Evolutionary conservation across 306 rosid species (phyloP), one percentile per base, ranked within the genome.

Genomic region (Gynostemma pentaphyllum): DNA sequence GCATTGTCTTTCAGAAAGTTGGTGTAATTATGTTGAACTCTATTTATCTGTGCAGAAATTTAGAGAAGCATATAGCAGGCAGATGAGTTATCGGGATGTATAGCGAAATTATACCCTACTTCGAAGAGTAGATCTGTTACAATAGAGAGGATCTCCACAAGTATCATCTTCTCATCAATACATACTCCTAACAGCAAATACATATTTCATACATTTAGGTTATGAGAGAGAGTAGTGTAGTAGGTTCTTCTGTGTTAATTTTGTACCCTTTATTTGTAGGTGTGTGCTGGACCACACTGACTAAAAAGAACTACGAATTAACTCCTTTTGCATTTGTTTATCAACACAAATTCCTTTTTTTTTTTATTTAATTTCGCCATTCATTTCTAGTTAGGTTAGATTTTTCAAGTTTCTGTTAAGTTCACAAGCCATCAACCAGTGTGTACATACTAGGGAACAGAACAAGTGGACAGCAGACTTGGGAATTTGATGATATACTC

Each of bases 101-200:
- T 83, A 91, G 96, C 85, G 67, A 81, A 81, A 77, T 74, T 70
- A 80, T 82, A 85, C 85, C 85, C 87, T 74, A 88, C 86, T 77
- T 80, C 74, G 75, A 82, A 77, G 84, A 82, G 78, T 84, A 81
- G 85, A 80, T 79, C 78, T 77, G 64, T 72, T 78, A 81, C 74
- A 76, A 68, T 70, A 75, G 82, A 79, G 83, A 83, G 70, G 88
- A 78, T 72, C 75, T 69, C 81, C 72, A 72, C 66, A 77, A 62
- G 59, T 73, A 75, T 41, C 75, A 64, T 74, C 76, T 65, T 74
- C n/a, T n/a, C 69, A 57, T 70, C 86, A 78, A 91, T 84, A 91
- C 92, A 85, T 83, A 87, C 95, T 82, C 83, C 95, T 91, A 85
- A 91, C 96, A 82, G 82, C 73, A 80, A 75, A 80, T 82, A 91